phyloP scores from a whole-genome alignment of 2,329 filamentous ascomycete genomes.

The Fusarium continuum region DNA sequence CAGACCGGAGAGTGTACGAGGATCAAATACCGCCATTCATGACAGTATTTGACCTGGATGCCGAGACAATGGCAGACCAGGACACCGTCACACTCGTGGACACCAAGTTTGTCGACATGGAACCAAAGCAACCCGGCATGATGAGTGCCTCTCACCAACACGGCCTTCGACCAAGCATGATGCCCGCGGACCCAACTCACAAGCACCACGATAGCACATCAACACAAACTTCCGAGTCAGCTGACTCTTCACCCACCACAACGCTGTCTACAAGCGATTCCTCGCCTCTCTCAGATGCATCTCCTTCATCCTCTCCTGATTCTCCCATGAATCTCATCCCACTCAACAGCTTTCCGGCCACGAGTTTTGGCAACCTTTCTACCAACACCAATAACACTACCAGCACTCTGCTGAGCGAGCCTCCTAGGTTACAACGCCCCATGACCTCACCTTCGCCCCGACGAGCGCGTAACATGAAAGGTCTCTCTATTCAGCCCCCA shows the following conservation, averaged over 20 bases:
- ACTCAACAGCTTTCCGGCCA: constrained; percentile 72
- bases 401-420: constrained; percentile 51
- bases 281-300: constrained; percentile 87
- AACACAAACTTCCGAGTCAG: constrained; percentile 81
- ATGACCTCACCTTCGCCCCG: constrained; percentile 76
- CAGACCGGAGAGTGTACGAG: constrained; percentile 69
- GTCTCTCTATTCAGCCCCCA: constrained; percentile 78
- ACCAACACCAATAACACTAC: constrained; percentile 13
- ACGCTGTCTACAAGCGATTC: constrained; percentile 94
- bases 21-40: constrained; percentile 80
- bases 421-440: constrained; percentile 59
- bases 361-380: constrained; percentile 60
- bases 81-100: constrained; percentile 65
- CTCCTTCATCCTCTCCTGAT: constrained; percentile 90
- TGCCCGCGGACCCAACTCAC: constrained; percentile 64
- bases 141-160: constrained; percentile 51
- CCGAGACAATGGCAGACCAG: constrained; percentile 62
- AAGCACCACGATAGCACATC: constrained; percentile 81
- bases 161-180: constrained; percentile 51
- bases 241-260: constrained; percentile 93
- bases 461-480: constrained; percentile 84
- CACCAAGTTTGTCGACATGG: constrained; percentile 61
- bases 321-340: constrained; percentile 81
- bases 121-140: constrained; percentile 51
- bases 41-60: constrained; percentile 76